phyloP scores from a whole-genome alignment of 345 rosid genomes.

The Rhodamnia rubescens region DNA sequence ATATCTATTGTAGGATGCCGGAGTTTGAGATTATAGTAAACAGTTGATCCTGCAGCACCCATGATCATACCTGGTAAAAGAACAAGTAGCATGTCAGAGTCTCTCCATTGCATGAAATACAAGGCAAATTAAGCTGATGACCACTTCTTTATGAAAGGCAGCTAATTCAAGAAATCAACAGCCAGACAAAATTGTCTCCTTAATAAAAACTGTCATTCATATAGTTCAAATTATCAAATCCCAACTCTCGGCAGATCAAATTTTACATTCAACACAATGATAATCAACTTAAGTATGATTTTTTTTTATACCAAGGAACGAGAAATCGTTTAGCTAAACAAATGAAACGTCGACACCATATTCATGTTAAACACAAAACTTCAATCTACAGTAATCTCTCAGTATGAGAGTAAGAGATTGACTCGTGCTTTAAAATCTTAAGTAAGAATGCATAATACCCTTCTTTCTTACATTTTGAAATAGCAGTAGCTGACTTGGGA shows the following conservation, averaged over 20 bases:
- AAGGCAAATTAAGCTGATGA: not conserved
- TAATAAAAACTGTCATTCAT: not conserved
- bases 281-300: not conserved
- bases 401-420: not conserved
- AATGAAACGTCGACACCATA: not conserved
- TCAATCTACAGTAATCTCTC: not conserved
- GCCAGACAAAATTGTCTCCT: not conserved
- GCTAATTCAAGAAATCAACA: not conserved
- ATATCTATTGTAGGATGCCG: slow-evolving; percentile 39
- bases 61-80: slow-evolving; percentile 36
- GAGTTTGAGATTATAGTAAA: slow-evolving; percentile 36
- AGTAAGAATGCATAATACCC: not conserved
- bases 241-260: not conserved
- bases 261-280: not conserved
- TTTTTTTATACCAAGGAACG: not conserved
- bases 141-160: not conserved
- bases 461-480: slow-evolving; percentile 36
- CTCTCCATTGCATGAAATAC: not conserved
- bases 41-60: slow-evolving; percentile 49
- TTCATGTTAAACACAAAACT: not conserved
- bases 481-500: slow-evolving; percentile 40
- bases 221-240: not conserved
- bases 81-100: not conserved
- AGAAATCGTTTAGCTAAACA: not conserved
- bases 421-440: not conserved